Conservation (phyloP, 768 basidiomycete species). For the Suillus occidentalis region DNA sequence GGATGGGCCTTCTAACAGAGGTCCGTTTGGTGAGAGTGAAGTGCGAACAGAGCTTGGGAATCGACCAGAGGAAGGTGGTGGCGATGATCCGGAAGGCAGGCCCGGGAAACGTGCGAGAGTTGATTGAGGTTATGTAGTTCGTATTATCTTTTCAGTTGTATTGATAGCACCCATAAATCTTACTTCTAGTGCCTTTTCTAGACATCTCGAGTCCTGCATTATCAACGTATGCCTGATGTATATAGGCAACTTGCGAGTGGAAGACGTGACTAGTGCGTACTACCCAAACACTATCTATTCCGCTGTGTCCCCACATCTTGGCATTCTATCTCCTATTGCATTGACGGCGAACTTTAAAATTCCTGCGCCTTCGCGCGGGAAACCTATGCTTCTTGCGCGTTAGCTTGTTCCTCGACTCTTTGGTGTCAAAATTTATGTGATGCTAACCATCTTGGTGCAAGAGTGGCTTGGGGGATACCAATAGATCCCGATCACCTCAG, state of each 20-base stretch:
- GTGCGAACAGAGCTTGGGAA: slow-evolving; percentile 22
- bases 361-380: neutral
- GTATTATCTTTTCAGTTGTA: slow-evolving; percentile 8
- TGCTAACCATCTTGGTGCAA: neutral
- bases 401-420: neutral
- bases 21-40: slow-evolving; percentile 17
- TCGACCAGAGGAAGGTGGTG: slow-evolving; percentile 19
- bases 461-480: neutral
- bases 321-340: neutral
- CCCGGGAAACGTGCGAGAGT: slow-evolving; percentile 32
- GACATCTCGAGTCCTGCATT: neutral
- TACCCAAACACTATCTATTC: neutral
- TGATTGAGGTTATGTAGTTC: slow-evolving; percentile 23
- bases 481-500: neutral
- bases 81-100: slow-evolving; percentile 24
- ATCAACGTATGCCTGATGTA: neutral
- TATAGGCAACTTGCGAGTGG: neutral
- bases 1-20: slow-evolving; percentile 12
- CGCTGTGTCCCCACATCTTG: neutral
- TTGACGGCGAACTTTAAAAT: neutral
- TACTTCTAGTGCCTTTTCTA: slow-evolving; percentile 1
- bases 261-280: neutral
- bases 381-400: neutral
- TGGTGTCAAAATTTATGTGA: neutral
- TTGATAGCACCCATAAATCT: slow-evolving; percentile 6